Conservation (phyloP, 1,139 yeast species). For the Debaryomyces coudertii region DNA sequence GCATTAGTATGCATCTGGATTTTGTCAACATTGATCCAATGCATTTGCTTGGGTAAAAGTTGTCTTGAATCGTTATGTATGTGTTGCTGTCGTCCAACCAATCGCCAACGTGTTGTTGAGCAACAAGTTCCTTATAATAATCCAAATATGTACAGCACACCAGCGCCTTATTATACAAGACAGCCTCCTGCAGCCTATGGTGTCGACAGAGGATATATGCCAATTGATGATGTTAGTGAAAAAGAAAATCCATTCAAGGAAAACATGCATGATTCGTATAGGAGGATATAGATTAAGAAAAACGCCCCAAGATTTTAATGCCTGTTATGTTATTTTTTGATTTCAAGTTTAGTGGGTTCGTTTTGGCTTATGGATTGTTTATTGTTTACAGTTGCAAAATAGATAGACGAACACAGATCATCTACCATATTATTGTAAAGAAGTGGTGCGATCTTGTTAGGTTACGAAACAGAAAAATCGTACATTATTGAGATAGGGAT, state of each 20-base stretch:
- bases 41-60: constrained; percentile 48
- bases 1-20: constrained; percentile 48
- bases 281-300: constrained; percentile 2
- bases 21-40: constrained; percentile 43
- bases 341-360: background rate
- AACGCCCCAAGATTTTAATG: background rate
- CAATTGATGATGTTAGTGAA: constrained; percentile 11
- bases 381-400: too few relatives aligned
- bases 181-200: constrained; percentile 16
- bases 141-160: constrained; percentile 43
- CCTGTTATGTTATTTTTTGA: background rate
- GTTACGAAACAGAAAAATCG: too few relatives aligned
- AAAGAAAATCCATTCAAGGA: constrained; percentile 20
- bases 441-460: too few relatives aligned
- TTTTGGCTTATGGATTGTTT: background rate
- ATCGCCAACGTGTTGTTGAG: constrained; percentile 17
- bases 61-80: constrained; percentile 51
- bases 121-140: constrained; percentile 29
- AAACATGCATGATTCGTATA: constrained; percentile 2
- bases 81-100: constrained; percentile 45
- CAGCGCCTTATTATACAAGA: constrained; percentile 22
- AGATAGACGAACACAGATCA: too few relatives aligned
- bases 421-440: too few relatives aligned
- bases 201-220: constrained; percentile 17
- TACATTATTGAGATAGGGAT: too few relatives aligned